Conservation (phyloP, 2,329 filamentous ascomycete genomes). For the Fonsecaea erecta region DNA sequence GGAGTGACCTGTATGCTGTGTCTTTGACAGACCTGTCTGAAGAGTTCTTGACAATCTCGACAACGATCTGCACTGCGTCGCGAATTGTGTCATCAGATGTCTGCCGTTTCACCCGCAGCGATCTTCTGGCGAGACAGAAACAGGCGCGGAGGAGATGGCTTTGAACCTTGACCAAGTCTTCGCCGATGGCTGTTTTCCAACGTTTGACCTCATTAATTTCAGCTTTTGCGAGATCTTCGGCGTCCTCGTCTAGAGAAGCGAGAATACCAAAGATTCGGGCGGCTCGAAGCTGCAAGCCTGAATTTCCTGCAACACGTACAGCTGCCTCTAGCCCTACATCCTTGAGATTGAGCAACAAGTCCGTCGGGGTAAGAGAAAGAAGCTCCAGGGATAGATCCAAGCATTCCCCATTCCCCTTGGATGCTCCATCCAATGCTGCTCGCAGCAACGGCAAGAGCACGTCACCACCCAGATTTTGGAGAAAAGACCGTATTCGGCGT, state of each 20-base stretch:
- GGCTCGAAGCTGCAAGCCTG: constrained; percentile 67
- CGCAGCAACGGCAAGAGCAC: constrained; percentile 43
- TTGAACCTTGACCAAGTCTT: constrained; percentile 62
- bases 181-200: constrained; percentile 66
- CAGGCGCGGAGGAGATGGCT: constrained; percentile 64
- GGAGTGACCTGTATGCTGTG: constrained; percentile 61
- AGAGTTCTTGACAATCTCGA: constrained; percentile 59
- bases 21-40: constrained; percentile 63
- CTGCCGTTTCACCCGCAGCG: constrained; percentile 62
- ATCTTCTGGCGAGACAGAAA: constrained; percentile 62
- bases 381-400: constrained; percentile 59
- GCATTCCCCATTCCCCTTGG: constrained; percentile 49
- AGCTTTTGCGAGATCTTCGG: constrained; percentile 9
- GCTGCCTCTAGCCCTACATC: constrained; percentile 16
- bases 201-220: constrained; percentile 21
- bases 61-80: constrained; percentile 57
- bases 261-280: constrained; percentile 77
- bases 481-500: constrained; percentile 20
- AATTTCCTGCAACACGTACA: constrained; percentile 62
- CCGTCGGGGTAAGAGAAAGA: constrained; percentile 60
- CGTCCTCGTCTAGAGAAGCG: constrained; percentile 62
- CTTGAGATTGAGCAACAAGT: constrained; percentile 27
- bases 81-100: constrained; percentile 69
- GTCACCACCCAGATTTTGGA: constrained; percentile 41
- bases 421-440: constrained; percentile 52